Evolutionary conservation across 441 rosid species (phyloP).

Genomic region (Erodium chrysanthum): DNA sequence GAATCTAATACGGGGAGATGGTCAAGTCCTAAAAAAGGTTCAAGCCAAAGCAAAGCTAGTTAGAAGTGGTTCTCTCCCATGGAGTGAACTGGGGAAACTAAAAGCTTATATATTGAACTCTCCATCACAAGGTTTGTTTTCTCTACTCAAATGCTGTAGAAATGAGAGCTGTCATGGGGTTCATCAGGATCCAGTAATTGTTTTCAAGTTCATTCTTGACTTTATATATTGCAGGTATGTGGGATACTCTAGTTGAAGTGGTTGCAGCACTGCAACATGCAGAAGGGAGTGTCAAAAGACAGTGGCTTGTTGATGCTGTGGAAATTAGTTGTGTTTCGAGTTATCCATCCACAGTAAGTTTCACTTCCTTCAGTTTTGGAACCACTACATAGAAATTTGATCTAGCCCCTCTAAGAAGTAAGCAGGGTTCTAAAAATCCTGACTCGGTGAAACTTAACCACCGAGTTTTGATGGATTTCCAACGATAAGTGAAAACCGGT

Average conservation of each 20-base stretch:
- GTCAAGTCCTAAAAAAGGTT: constrained; percentile 45
- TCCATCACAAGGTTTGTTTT: constrained; percentile 47
- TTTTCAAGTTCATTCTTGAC: neutral
- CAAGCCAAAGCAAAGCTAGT: constrained; percentile 66
- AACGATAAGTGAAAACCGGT: too few species aligned
- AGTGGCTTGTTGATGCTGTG: constrained; percentile 76
- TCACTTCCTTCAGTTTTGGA: constrained; percentile 7
- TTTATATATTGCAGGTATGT: constrained; percentile 37
- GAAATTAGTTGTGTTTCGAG: constrained; percentile 77
- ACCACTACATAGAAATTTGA: too few species aligned
- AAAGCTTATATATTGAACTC: constrained; percentile 56
- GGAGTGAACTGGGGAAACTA: constrained; percentile 51
- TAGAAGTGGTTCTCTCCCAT: constrained; percentile 43
- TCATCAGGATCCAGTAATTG: too few species aligned
- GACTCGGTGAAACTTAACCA: too few species aligned
- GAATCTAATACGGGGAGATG: constrained; percentile 29
- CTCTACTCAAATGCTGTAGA: constrained; percentile 3
- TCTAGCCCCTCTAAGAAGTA: too few species aligned
- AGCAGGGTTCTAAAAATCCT: too few species aligned
- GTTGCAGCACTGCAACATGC: constrained; percentile 55
- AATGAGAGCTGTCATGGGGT: neutral
- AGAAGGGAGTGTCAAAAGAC: constrained; percentile 65
- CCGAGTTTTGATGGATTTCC: too few species aligned
- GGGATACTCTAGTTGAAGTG: constrained; percentile 64
- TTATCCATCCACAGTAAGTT: constrained; percentile 69